Conservation (phyloP, 768 basidiomycete species). For the Suillus tomentosus region DNA sequence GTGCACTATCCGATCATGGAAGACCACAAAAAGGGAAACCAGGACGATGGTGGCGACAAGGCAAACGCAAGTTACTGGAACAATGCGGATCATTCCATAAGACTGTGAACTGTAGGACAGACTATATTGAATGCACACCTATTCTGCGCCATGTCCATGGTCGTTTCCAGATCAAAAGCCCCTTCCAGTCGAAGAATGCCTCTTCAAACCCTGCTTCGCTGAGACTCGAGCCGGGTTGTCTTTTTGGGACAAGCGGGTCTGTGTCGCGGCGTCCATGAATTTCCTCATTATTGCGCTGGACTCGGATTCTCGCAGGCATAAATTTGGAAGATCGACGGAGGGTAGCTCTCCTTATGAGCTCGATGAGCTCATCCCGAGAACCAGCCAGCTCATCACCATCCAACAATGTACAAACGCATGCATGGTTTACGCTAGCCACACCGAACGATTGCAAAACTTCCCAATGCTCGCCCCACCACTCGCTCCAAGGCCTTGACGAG, state of each 20-base stretch:
- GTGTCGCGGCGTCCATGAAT: neutral
- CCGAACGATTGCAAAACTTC: neutral
- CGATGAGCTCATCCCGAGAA: neutral
- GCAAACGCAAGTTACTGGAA: constrained; percentile 45
- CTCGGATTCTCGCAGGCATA: neutral
- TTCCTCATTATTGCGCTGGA: neutral
- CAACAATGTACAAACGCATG: neutral
- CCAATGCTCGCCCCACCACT: neutral
- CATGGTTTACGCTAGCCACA: neutral
- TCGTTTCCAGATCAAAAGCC: neutral
- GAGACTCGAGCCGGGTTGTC: neutral
- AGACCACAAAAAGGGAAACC: constrained; percentile 53
- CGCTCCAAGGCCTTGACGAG: neutral
- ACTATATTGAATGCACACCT: neutral
- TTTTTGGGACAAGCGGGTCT: neutral
- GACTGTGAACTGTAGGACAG: neutral
- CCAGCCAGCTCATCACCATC: neutral
- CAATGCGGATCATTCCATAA: neutral
- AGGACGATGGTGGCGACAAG: constrained; percentile 47
- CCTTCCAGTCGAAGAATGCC: neutral
- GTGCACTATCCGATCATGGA: constrained; percentile 54
- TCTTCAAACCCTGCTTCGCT: neutral
- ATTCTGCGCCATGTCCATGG: neutral
- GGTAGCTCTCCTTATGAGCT: neutral
- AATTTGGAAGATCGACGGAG: neutral